Evolutionary conservation across 2,329 filamentous ascomycete genomes (phyloP).

Genomic region (Aspergillus hiratsukae): DNA sequence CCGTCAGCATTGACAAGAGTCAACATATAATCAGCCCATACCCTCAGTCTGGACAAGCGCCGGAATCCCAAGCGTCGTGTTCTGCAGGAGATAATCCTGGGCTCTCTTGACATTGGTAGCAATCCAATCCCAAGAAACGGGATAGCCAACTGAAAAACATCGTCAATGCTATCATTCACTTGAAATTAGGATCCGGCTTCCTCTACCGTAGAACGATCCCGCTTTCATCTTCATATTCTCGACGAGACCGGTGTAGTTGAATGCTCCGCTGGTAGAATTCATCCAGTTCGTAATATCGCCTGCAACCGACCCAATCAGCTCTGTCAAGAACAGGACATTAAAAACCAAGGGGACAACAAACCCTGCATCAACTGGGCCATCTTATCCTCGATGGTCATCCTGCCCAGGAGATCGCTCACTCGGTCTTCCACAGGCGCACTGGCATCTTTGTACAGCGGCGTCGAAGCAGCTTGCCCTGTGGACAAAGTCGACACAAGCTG

Average conservation of each 20-base stretch:
- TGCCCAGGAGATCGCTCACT: conserved; percentile 62
- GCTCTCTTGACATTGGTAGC: conserved; percentile 59
- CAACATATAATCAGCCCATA: conserved; percentile 3
- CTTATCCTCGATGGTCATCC: conserved; percentile 74
- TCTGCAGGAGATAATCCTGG: conserved; percentile 65
- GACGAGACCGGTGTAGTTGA: conserved; percentile 63
- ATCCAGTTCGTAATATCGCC: conserved; percentile 71
- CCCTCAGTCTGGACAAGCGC: conserved; percentile 70
- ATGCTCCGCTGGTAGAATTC: conserved; percentile 60
- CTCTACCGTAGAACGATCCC: conserved; percentile 59
- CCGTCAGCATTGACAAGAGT: not conserved
- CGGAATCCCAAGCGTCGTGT: conserved; percentile 66
- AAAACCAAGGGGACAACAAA: conserved; percentile 6
- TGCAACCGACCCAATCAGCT: conserved; percentile 9
- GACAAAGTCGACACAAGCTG: conserved; percentile 19
- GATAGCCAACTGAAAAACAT: conserved; percentile 53
- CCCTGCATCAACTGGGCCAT: conserved; percentile 63
- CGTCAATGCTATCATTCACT: conserved; percentile 1
- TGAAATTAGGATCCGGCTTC: not conserved
- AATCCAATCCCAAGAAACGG: conserved; percentile 60
- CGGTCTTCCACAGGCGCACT: conserved; percentile 59
- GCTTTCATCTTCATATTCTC: conserved; percentile 63
- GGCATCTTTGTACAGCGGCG: conserved; percentile 57
- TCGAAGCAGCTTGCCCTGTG: conserved; percentile 14
- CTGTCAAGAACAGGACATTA: not conserved